Evolutionary conservation across 2,329 filamentous ascomycete species (phyloP).

Genomic region (Fusarium acutatum): DNA sequence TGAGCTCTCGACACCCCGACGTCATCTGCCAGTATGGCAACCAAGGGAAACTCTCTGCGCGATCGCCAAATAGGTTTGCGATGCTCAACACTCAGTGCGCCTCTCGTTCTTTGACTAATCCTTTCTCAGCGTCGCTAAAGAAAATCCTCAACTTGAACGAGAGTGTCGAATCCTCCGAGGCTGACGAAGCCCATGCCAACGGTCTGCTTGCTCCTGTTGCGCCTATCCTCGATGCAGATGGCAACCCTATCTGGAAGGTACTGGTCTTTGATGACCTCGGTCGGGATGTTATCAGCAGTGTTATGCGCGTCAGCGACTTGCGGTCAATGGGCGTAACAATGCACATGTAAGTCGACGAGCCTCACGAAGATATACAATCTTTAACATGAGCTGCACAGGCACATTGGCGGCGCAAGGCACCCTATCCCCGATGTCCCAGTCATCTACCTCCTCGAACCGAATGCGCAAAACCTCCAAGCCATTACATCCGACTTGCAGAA

Average conservation of each 20-base stretch:
- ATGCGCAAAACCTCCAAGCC: constrained; percentile 76
- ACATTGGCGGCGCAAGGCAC: constrained; percentile 82
- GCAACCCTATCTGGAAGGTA: constrained; percentile 97
- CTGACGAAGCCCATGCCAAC: constrained; percentile 70
- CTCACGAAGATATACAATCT: neutral
- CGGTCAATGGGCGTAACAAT: constrained; percentile 95
- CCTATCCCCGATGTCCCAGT: constrained; percentile 96
- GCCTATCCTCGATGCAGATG: constrained; percentile 85
- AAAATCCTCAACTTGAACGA: constrained; percentile 96
- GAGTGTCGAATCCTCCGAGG: constrained; percentile 65
- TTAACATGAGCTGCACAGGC: constrained; percentile 60
- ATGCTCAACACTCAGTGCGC: neutral
- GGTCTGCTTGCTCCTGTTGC: constrained; percentile 73
- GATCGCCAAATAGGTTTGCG: constrained; percentile 60
- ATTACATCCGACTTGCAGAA: constrained; percentile 89
- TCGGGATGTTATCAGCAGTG: constrained; percentile 95
- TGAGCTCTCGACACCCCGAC: constrained; percentile 23
- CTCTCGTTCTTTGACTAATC: constrained; percentile 2
- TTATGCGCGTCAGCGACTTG: constrained; percentile 91
- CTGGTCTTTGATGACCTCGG: constrained; percentile 93
- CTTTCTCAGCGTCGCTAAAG: constrained; percentile 79
- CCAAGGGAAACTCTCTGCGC: constrained; percentile 57
- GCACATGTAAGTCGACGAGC: constrained; percentile 72
- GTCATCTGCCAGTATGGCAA: constrained; percentile 52
- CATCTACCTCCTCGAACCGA: constrained; percentile 95